Evolutionary conservation across 805 yeast genomes (phyloP), one percentile per base, ranked within the genome.

Genomic region (Priceomyces carsonii): DNA sequence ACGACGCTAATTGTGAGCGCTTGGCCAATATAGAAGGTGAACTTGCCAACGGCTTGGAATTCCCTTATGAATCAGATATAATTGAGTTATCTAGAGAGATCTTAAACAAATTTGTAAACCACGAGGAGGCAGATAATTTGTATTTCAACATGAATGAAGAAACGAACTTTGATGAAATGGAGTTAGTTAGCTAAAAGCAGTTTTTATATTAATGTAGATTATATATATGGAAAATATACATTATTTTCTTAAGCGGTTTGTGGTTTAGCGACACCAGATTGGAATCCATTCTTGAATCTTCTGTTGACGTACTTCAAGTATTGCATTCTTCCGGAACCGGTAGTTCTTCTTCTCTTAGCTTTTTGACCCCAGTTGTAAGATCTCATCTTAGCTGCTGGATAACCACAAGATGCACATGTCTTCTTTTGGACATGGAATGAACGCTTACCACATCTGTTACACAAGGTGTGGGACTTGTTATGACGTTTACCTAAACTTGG

Each of bases 401-500:
- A 93, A 67, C 99, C 99, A 80, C 99, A 93, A 57, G 93, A 75
- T 71, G 98, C 72, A 80, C 99, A 93, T 64, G 96, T 88, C 83
- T 87, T 86, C 95, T 91, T 93, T 81, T 93, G 99, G 71, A 84
- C 77, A 80, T 93, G 98, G 95, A 91, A 91, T 47, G 96, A 84
- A 80, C 98, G 95, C 69, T 80, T 77, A 68, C 98, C 98, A 81
- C 99, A 93, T 85, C 95, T 85, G 81, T 85, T 88, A 83, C 99
- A 93, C 75, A 90, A 80, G 71, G 95, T 85, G 88, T 93, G 99
- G 71, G 98, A 85, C 80, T 93, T 93, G 91, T 86, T 90, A 87
- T 93, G 97, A 77, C 93, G 89, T 81, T 91, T 91, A 83, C 99
- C 99, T 82, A 88, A 84, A 73, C 97, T 88, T 79, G 98, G 96